Conservation (phyloP, 257 asterid genomes). For the Solanum corneliomulleri region DNA sequence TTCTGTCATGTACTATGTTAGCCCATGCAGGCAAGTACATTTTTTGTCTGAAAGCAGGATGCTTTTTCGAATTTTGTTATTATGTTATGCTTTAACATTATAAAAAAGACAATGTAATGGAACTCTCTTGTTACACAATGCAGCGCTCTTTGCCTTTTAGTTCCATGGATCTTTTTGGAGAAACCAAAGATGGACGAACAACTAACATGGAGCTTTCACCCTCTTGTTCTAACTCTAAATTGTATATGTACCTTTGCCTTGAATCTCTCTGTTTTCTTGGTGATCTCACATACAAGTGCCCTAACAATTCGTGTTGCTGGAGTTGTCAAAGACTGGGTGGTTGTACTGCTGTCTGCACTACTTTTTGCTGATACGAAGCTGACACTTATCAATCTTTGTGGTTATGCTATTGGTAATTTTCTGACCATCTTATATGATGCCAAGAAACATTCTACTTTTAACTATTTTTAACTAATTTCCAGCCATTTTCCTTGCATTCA, state of each 20-base stretch:
- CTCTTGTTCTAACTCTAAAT: conserved; percentile 53
- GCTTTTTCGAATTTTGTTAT: not conserved
- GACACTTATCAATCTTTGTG: conserved; percentile 72
- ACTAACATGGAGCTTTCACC: conserved; percentile 69
- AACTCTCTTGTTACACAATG: conserved; percentile 8
- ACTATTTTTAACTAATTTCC: not conserved
- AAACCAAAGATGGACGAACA: conserved; percentile 75
- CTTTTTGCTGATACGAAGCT: conserved; percentile 85
- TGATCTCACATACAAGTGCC: conserved; percentile 94
- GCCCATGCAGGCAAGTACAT: conserved; percentile 12
- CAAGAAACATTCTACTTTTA: not conserved
- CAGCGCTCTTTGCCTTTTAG: conserved; percentile 92
- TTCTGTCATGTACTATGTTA: conserved; percentile 71
- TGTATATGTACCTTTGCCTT: conserved; percentile 92
- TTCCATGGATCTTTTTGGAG: conserved; percentile 95
- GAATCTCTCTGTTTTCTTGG: conserved; percentile 94
- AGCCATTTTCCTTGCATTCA: not conserved
- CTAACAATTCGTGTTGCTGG: conserved; percentile 99
- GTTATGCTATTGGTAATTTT: conserved; percentile 82
- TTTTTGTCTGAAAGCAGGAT: not conserved
- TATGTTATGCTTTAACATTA: not conserved
- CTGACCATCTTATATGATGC: not conserved
- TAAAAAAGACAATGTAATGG: not conserved
- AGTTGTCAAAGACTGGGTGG: conserved; percentile 99
- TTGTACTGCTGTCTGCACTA: conserved; percentile 83